A percentile compares a stretch with the other conserved stretches of the same genome.
Evolutionary conservation across 1,284 basidiomycete genomes (phyloP).

Genomic region (Vanrija pseudolonga): DNA sequence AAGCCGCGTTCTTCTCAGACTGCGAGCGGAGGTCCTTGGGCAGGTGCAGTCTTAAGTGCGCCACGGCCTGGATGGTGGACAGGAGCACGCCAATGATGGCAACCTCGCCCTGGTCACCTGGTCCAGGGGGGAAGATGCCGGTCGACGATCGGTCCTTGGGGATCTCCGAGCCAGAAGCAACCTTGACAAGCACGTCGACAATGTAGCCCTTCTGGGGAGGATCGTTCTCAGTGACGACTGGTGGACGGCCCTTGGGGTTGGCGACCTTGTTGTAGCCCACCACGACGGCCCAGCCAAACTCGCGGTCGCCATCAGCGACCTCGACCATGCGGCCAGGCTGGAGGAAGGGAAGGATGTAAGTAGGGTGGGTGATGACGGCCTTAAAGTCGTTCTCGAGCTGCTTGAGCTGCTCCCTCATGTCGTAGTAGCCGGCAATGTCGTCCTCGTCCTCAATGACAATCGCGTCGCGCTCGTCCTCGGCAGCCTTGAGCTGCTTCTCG

Average conservation of each 20-base stretch:
- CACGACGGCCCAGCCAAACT: conserved; percentile 96
- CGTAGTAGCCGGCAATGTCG: conserved; percentile 83
- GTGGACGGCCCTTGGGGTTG: conserved; percentile 47
- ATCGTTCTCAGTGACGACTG: conserved; percentile 53
- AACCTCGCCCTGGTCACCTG: conserved; percentile 70
- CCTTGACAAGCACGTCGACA: conserved; percentile 86
- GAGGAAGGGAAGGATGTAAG: conserved; percentile 88
- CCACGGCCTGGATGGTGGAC: conserved; percentile 79
- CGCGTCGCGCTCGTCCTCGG: conserved; percentile 65
- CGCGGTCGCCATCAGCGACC: conserved; percentile 76
- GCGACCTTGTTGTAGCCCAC: conserved; percentile 79
- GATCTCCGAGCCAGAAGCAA: conserved; percentile 63
- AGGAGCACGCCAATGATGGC: conserved; percentile 86
- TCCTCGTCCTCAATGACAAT: conserved; percentile 79
- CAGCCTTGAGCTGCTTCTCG: conserved; percentile 72
- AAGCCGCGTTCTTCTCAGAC: conserved; percentile 72
- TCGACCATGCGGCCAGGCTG: conserved; percentile 87
- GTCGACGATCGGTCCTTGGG: conserved; percentile 65
- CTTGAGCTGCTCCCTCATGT: conserved; percentile 83
- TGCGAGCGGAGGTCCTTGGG: conserved; percentile 83
- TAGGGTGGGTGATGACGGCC: conserved; percentile 90
- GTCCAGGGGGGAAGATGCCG: conserved; percentile 64
- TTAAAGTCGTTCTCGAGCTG: conserved; percentile 80
- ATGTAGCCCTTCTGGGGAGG: conserved; percentile 88
- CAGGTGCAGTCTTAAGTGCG: conserved; percentile 79